These are phyloP conservation scores for Lanmaoa pseudosensibilis DNA, from an alignment of 768 basidiomycete genomes.

Conservation along the genomic window DNA sequence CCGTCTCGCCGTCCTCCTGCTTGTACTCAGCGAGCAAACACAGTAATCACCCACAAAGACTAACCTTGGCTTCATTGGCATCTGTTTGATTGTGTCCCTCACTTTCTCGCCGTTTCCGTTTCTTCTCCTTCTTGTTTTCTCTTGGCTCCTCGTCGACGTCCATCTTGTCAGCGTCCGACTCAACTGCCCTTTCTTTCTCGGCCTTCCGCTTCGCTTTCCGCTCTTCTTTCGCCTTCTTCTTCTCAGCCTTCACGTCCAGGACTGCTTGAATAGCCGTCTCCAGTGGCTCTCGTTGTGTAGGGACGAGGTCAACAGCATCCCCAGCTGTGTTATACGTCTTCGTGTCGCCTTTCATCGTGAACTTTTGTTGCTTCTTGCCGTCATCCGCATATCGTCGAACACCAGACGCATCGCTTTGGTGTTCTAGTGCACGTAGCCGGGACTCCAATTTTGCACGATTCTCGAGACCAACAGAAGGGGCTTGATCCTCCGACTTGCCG, in stretches of 20 bases:
- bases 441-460: slow-evolving; percentile 96
- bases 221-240: slow-evolving; percentile 78
- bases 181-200: slow-evolving; percentile 50
- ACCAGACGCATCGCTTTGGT: slow-evolving; percentile 70
- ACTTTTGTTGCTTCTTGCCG: slow-evolving; percentile 71
- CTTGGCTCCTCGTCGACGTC: slow-evolving; percentile 42
- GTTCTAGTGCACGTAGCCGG: slow-evolving; percentile 84
- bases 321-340: slow-evolving; percentile 85
- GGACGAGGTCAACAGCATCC: slow-evolving; percentile 79
- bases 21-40: slow-evolving; percentile 7
- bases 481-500: slow-evolving; percentile 78
- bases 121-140: slow-evolving; percentile 43
- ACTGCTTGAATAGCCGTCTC: slow-evolving; percentile 73
- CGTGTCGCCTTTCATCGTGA: slow-evolving; percentile 77
- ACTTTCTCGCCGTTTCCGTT: slow-evolving; percentile 56
- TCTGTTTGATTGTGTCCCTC: slow-evolving; percentile 47
- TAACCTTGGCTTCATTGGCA: slow-evolving; percentile 42
- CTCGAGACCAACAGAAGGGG: slow-evolving; percentile 87
- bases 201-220: slow-evolving; percentile 63
- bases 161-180: slow-evolving; percentile 41
- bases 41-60: slow-evolving; percentile 19
- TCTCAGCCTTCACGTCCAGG: slow-evolving; percentile 85
- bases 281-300: slow-evolving; percentile 83
- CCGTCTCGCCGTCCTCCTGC: slow-evolving; percentile 61
- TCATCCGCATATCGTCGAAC: slow-evolving; percentile 65